Evolutionary conservation across 768 basidiomycete species (phyloP), one percentile per base, ranked within the genome.

Genomic region (Amanita exitialis): DNA sequence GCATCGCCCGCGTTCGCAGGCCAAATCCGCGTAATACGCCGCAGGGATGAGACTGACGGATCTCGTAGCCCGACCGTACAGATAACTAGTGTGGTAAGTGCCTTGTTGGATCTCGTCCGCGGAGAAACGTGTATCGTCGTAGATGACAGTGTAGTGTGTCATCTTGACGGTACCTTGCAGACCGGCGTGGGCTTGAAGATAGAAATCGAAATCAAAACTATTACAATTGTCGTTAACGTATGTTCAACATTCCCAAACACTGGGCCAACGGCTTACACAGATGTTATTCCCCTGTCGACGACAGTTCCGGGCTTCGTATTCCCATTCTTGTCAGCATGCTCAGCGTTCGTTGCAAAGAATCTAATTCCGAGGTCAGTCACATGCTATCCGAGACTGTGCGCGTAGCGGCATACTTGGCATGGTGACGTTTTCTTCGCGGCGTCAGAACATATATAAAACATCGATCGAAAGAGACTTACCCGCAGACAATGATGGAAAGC

Each of bases 51-150:
- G 69, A 60, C 85, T 88, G 30, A 93, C 90, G 0, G 88, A 83
- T 58, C 86, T 85, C 3, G 88, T 93, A 0, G 89, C 88, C 3
- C 90, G 77, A 0, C 85, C 88, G 57, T 87, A 93, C 9, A 87
- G 69, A 59, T 90, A 90, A 56, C 80, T 80, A 12, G 73, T 65
- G 49, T 79, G 70, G 59, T 90, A 77, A 0, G 86, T 80, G 1
- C 87, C 83, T 53, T 80, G 72, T 61, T 92, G 90, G 8, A 90
- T 68, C 13, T 78, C 77, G 61, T 93, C 82, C 0, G 87, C 83
- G 1, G 66, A 67, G 16, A 90, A 68, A 3, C 53, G 60, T 58
- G 78, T 82, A 65, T 92, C 88, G 63, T 91, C 89, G 61, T 90
- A 86, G 3, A 90, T 73, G 23, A 89, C 79, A 1, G 77, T 79